A percentile compares a stretch with the other conserved stretches of the same genome.
Conservation (phyloP, 495 filamentous ascomycete genomes). For the Paragyromitra xinjiangensis region DNA sequence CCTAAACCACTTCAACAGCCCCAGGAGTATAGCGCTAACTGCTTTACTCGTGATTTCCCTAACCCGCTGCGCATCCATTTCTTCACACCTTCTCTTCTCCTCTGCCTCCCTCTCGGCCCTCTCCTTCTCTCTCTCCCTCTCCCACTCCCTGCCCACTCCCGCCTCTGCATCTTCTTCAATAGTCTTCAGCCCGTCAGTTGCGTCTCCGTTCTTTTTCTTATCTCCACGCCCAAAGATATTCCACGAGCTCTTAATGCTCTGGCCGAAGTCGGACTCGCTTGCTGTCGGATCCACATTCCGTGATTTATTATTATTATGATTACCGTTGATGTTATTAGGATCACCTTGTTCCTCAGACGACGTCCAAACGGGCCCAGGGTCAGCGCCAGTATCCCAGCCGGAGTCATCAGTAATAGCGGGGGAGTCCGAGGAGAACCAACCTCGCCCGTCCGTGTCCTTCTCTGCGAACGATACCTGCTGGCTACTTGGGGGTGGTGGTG, state of each 20-base stretch:
- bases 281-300: slow-evolving; percentile 22
- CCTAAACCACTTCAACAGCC: slow-evolving; percentile 96
- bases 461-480: slow-evolving; percentile 49
- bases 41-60: slow-evolving; percentile 91
- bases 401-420: slow-evolving; percentile 19
- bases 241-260: slow-evolving; percentile 47
- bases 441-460: slow-evolving; percentile 40
- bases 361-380: slow-evolving; percentile 21
- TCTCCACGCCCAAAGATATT: slow-evolving; percentile 50
- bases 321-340: slow-evolving; percentile 5
- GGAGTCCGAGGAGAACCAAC: slow-evolving; percentile 25
- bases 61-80: slow-evolving; percentile 78
- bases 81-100: slow-evolving; percentile 63
- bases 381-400: slow-evolving; percentile 36
- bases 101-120: slow-evolving; percentile 47
- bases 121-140: slow-evolving; percentile 39
- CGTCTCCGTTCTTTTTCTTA: slow-evolving; percentile 25
- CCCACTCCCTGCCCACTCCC: slow-evolving; percentile 25
- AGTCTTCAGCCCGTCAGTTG: slow-evolving; percentile 14
- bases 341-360: slow-evolving; percentile 16
- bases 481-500: slow-evolving; percentile 37
- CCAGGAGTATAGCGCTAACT: slow-evolving; percentile 81
- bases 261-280: slow-evolving; percentile 46
- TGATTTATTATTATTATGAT: slow-evolving; percentile 9
- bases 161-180: slow-evolving; percentile 23